phyloP scores from a whole-genome alignment of 345 rosid genomes.

The Bruguiera sexangula region DNA sequence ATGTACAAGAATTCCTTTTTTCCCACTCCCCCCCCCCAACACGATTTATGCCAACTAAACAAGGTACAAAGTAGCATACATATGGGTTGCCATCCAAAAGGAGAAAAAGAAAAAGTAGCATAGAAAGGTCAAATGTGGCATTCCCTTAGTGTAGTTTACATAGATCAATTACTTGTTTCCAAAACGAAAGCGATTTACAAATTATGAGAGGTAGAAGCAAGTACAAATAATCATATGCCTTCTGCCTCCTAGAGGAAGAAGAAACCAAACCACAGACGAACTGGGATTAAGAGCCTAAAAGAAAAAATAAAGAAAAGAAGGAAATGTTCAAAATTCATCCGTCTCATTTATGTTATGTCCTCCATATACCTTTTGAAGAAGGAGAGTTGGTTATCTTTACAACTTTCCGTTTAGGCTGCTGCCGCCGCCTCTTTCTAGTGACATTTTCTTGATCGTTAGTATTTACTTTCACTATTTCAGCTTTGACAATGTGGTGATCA shows the following conservation, averaged over 20 bases:
- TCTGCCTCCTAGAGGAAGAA: not conserved
- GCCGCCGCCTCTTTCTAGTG: conserved; percentile 25
- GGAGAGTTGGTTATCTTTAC: conserved; percentile 41
- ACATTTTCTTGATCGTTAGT: conserved; percentile 12
- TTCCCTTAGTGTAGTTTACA: not conserved
- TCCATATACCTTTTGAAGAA: conserved; percentile 59
- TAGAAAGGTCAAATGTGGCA: too few species aligned
- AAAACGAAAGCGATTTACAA: conserved; percentile 13
- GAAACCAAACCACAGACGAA: too few species aligned
- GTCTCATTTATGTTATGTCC: conserved; percentile 26
- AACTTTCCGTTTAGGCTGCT: conserved; percentile 38
- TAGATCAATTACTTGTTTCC: not conserved
- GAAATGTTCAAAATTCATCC: not conserved
- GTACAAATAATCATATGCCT: conserved; percentile 10
- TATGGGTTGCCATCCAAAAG: too few species aligned
- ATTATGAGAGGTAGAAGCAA: conserved; percentile 2
- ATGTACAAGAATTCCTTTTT: too few species aligned
- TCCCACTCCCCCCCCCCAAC: too few species aligned
- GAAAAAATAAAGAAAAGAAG: not conserved
- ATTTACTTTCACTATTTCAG: conserved; percentile 46
- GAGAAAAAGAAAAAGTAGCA: too few species aligned
- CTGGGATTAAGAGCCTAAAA: not conserved
- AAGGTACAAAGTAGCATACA: too few species aligned
- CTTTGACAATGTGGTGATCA: conserved; percentile 94
- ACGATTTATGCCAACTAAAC: too few species aligned